Evolutionary conservation across 306 rosid genomes (phyloP), one percentile per base, ranked within the genome.

Genomic region (Carpinus viminea): DNA sequence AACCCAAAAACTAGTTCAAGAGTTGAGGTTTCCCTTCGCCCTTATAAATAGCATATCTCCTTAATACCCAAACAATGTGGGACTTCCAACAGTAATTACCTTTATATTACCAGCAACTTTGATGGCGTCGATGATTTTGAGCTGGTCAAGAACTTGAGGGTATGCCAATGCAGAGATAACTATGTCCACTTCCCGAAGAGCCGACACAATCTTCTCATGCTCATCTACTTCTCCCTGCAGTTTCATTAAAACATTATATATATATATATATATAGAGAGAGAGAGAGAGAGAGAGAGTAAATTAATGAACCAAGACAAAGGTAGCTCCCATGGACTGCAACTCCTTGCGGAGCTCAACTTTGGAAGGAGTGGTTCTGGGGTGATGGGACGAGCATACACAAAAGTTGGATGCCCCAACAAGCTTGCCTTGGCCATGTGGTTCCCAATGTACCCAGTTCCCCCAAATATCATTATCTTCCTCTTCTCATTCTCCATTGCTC

Each of bases 361-460:
- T 87, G 1, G 85, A 70, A 18, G 59, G 12, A 68, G 68, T 31
- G 15, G 86, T 56, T 20, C 52, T 9, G 80, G 36, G 26, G 55
- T 47, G 59, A 80, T 41, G 31, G 84, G 78, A 2, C 79, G 81
- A 15, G 90, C 68, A n/a, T 82, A 87, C 0, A 84, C 85, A 3
- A 50, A 77, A 21, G 88, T 84, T 77, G 81, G 85, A 82, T 80
- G 75, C 0, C 90, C 87, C 60, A 80, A 79, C 0, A 80, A 20
- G 64, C 88, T 87, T 77, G 88, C 88, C 69, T 74, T 82, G 78
- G 85, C 88, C 61, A 87, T 57, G 9, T 82, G 54, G 24, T 80
- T 74, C 1, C 90, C 90, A 1, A 87, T 56, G 79, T 87, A 87
- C 7, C 90, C 88, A 17, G 76, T 84, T 87, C 88, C 90, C 7